Percentiles rank a stretch among this genome's conserved stretches.
Evolutionary conservation across 1,284 basidiomycete species (phyloP).

Genomic region (Trichosporon sp.): DNA sequence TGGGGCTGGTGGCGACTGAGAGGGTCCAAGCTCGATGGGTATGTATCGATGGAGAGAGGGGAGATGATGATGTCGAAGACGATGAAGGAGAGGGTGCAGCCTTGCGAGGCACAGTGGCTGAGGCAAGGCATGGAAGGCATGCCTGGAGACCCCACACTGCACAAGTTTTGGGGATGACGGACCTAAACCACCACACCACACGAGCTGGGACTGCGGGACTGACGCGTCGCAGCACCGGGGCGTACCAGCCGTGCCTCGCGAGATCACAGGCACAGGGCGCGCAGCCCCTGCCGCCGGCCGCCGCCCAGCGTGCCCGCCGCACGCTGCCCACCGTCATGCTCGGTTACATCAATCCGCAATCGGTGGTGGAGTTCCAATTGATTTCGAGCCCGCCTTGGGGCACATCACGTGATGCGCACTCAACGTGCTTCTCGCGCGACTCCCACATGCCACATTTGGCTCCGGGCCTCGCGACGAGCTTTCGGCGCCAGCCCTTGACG

Average conservation of each 20-base stretch:
- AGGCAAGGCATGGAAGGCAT: not conserved
- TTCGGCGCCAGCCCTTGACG: not conserved
- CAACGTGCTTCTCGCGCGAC: not conserved
- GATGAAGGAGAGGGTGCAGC: not conserved
- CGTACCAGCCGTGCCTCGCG: not conserved
- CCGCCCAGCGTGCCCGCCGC: not conserved
- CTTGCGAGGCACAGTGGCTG: not conserved
- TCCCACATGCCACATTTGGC: not conserved
- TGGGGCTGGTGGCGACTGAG: not conserved
- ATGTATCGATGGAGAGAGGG: not conserved
- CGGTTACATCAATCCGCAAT: not conserved
- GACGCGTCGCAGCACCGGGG: not conserved
- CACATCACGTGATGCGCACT: not conserved
- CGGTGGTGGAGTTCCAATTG: not conserved
- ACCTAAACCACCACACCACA: not conserved
- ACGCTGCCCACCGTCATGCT: not conserved
- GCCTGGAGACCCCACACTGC: not conserved
- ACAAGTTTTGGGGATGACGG: conserved; percentile 3
- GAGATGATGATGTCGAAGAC: not conserved
- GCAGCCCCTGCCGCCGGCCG: not conserved
- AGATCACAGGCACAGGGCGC: not conserved
- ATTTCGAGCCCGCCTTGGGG: not conserved
- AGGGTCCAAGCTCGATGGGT: not conserved
- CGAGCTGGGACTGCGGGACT: not conserved
- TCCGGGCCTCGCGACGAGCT: not conserved